A percentile compares a stretch with the other conserved stretches of the same genome.
These are phyloP conservation scores for Saturnispora mendoncae DNA, from an alignment of 805 yeast genomes.

Conservation along the genomic window DNA sequence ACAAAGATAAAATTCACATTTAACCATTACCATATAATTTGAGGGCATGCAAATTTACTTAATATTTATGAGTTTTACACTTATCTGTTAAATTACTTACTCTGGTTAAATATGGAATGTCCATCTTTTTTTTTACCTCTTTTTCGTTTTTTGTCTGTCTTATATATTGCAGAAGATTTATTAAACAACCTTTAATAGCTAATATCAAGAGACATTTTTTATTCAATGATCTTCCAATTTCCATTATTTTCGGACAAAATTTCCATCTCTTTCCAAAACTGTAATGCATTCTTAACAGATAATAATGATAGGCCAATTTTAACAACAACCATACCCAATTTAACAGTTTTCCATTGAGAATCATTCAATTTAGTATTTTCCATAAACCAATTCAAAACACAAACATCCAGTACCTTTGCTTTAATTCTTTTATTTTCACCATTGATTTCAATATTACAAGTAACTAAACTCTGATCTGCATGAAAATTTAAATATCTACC, in stretches of 20 bases:
- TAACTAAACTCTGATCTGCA: slow-evolving; percentile 54
- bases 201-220: not conserved
- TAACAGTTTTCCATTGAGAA: slow-evolving; percentile 10
- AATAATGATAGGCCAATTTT: slow-evolving; percentile 36
- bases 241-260: slow-evolving; percentile 35
- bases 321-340: slow-evolving; percentile 28
- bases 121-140: no score
- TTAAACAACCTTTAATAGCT: not conserved
- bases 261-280: slow-evolving; percentile 57
- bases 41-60: no score
- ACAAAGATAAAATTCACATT: no score
- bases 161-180: no score
- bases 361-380: slow-evolving; percentile 10
- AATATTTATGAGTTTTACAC: no score
- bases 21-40: no score
- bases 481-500: slow-evolving; percentile 54
- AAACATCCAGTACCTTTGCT: slow-evolving; percentile 53
- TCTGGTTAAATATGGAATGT: no score
- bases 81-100: no score
- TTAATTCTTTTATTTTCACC: slow-evolving; percentile 32
- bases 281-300: slow-evolving; percentile 32
- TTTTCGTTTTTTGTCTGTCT: no score
- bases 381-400: slow-evolving; percentile 34
- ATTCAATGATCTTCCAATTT: slow-evolving; percentile 15
- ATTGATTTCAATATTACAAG: slow-evolving; percentile 47